These are phyloP conservation scores for Anthracocystis walkeri DNA, from an alignment of 1,284 basidiomycete species.

Conservation along the genomic window DNA sequence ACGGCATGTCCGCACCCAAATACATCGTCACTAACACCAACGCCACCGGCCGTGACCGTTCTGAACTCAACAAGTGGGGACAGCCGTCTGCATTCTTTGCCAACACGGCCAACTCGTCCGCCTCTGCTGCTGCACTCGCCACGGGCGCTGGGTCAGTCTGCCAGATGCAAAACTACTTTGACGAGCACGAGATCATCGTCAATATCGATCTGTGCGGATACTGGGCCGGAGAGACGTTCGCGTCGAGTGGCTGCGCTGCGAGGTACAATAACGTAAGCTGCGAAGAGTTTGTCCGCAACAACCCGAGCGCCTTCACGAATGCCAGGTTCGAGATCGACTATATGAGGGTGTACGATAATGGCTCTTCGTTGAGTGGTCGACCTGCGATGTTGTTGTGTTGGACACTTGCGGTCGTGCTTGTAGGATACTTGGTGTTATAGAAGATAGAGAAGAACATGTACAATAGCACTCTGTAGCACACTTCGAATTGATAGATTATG, in stretches of 20 bases:
- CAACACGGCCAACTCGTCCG: constrained; percentile 38
- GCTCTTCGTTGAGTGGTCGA: constrained; percentile 1
- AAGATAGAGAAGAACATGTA: background rate
- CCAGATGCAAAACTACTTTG: constrained; percentile 50
- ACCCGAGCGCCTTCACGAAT: constrained; percentile 46
- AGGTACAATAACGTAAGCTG: constrained; percentile 41
- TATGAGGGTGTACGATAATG: constrained; percentile 53
- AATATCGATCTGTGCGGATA: constrained; percentile 49
- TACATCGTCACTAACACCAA: constrained; percentile 43
- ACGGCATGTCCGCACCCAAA: constrained; percentile 40
- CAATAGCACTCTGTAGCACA: too few species aligned
- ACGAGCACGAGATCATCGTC: constrained; percentile 58
- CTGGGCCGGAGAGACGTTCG: constrained; percentile 52
- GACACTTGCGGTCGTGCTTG: constrained; percentile 1
- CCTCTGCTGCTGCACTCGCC: constrained; percentile 8
- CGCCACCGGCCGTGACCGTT: constrained; percentile 37
- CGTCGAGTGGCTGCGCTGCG: constrained; percentile 22
- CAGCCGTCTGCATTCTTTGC: constrained; percentile 55
- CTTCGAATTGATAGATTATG: too few species aligned
- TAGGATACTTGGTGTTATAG: constrained; percentile 10
- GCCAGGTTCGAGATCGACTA: constrained; percentile 64
- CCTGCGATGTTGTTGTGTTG: constrained; percentile 5
- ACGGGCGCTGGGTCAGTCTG: constrained; percentile 30
- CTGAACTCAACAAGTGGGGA: constrained; percentile 49
- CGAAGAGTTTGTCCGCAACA: constrained; percentile 50